Evolutionary conservation across 495 filamentous ascomycete species (phyloP).

Genomic region (Podospora didyma): DNA sequence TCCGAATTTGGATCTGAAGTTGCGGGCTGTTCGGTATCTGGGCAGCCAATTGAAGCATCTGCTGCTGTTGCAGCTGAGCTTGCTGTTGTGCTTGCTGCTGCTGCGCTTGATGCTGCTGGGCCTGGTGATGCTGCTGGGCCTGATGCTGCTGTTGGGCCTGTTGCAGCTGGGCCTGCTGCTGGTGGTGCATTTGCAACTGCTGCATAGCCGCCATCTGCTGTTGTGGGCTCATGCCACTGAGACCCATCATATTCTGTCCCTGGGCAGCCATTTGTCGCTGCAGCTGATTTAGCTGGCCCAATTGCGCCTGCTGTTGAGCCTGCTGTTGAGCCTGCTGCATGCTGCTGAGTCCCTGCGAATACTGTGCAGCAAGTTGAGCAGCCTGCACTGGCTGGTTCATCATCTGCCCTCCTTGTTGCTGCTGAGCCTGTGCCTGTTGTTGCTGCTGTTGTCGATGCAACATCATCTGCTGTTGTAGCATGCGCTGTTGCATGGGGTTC

Average conservation of each 20-base stretch:
- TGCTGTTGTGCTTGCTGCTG: constrained; percentile 27
- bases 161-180: too few species aligned
- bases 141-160: constrained; percentile 33
- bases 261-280: constrained; percentile 25
- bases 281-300: constrained; percentile 16
- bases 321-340: constrained; percentile 9
- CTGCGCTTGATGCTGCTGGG: constrained; percentile 29
- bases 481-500: too few species aligned
- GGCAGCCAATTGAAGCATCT: constrained; percentile 7
- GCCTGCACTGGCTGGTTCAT: too few species aligned
- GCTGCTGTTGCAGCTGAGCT: constrained; percentile 31
- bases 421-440: constrained; percentile 36
- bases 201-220: constrained; percentile 31
- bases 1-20: constrained; percentile 17
- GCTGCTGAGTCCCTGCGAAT: constrained; percentile 27
- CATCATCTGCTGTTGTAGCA: constrained; percentile 28
- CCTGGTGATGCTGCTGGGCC: constrained; percentile 32
- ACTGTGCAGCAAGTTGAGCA: constrained; percentile 27
- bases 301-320: constrained; percentile 25
- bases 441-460: constrained; percentile 23
- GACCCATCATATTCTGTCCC: constrained; percentile 13
- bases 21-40: constrained; percentile 3
- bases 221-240: constrained; percentile 32
- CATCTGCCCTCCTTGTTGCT: constrained; percentile 28
- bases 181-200: too few species aligned